Conservation (phyloP, 148 eudicot species). For the Talinum fruticosum region DNA sequence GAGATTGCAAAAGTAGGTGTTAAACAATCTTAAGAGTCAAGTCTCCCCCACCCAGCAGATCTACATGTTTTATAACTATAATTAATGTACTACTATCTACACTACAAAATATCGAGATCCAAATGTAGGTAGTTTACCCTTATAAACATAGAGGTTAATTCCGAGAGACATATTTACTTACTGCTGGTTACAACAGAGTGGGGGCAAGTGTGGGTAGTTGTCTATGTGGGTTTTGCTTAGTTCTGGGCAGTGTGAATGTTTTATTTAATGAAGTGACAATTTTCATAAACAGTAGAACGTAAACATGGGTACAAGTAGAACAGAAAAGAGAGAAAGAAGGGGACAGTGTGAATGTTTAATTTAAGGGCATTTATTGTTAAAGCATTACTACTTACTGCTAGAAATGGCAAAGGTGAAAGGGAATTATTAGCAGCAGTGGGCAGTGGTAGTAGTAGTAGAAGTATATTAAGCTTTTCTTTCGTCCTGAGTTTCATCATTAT, state of each 20-base stretch:
- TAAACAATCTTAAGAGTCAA: not conserved
- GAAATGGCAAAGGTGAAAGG: constrained; percentile 13
- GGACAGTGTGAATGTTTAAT: too few species aligned
- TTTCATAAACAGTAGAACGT: constrained; percentile 4
- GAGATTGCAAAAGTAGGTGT: not conserved
- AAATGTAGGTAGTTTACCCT: too few species aligned
- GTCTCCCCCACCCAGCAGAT: not conserved
- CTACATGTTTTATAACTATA: not conserved
- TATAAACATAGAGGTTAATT: too few species aligned
- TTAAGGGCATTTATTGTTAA: constrained; percentile 23
- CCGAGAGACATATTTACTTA: too few species aligned
- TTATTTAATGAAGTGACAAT: constrained; percentile 3
- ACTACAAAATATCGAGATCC: too few species aligned
- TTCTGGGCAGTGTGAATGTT: constrained; percentile 9
- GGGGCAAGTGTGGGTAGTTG: too few species aligned
- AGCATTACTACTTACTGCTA: constrained; percentile 21
- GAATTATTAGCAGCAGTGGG: not conserved
- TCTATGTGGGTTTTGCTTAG: constrained; percentile 13
- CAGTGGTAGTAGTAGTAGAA: too few species aligned
- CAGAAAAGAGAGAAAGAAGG: not conserved
- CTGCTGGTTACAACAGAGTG: too few species aligned
- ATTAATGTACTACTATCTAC: too few species aligned
- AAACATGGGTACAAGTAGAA: not conserved
- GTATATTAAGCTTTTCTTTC: not conserved
- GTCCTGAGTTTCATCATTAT: not conserved